phyloP scores from a whole-genome alignment of 371 early-diverging fungal genomes.

The Syncephalastrum sp. region DNA sequence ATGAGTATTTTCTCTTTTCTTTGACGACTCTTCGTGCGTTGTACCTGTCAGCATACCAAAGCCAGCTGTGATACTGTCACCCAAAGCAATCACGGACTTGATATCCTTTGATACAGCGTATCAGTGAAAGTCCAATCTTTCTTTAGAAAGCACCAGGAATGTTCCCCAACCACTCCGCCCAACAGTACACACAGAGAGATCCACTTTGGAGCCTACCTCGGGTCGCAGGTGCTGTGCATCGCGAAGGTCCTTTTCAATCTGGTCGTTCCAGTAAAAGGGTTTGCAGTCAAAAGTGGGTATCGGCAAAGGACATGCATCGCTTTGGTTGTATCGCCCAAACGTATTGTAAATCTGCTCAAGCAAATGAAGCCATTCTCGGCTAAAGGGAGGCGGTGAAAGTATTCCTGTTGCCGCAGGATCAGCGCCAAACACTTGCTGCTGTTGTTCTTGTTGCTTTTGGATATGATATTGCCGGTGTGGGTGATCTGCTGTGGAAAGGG shows the following conservation, averaged over 20 bases:
- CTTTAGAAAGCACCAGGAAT: neutral
- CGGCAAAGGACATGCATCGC: conserved; percentile 32
- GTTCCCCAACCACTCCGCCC: neutral
- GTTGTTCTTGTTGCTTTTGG: too few species aligned
- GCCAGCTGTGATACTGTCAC: conserved; percentile 73
- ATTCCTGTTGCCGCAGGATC: too few species aligned
- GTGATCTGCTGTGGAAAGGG: too few species aligned
- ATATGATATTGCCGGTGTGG: too few species aligned
- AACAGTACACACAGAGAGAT: neutral
- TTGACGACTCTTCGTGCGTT: too few species aligned
- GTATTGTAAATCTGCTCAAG: conserved; percentile 50
- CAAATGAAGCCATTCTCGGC: conserved; percentile 44
- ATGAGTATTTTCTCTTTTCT: neutral
- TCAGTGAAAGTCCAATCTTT: neutral
- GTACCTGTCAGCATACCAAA: conserved; percentile 58
- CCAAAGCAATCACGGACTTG: conserved; percentile 64
- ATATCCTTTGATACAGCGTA: conserved; percentile 46
- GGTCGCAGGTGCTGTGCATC: conserved; percentile 58
- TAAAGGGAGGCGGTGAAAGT: conserved; percentile 27
- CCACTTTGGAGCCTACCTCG: conserved; percentile 32
- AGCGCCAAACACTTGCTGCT: too few species aligned
- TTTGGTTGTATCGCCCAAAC: conserved; percentile 27
- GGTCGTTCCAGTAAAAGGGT: conserved; percentile 44
- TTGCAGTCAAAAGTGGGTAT: conserved; percentile 46
- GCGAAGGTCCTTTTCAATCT: conserved; percentile 21